Percentiles rank a stretch among this genome's conserved stretches.
phyloP scores from a whole-genome alignment of 495 filamentous ascomycete genomes.

The Paragyromitra xinjiangensis region DNA sequence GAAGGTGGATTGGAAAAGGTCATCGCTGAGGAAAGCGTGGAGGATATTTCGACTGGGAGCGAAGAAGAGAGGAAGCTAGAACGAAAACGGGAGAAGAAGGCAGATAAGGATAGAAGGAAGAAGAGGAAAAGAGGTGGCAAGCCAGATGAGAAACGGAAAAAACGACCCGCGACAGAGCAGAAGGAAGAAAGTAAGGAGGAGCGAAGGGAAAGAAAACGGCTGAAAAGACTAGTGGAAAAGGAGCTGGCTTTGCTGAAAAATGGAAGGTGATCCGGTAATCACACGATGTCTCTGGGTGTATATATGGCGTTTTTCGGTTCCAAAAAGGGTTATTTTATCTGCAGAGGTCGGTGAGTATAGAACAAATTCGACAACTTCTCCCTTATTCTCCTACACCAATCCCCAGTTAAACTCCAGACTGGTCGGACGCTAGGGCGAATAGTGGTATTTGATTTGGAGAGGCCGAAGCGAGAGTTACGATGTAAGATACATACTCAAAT shows the following conservation, averaged over 20 bases:
- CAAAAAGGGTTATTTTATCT: slow-evolving; percentile 12
- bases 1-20: slow-evolving; percentile 45
- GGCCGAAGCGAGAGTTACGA: neutral
- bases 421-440: neutral
- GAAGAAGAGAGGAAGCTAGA: slow-evolving; percentile 41
- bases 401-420: neutral
- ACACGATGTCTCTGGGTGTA: slow-evolving; percentile 26
- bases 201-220: slow-evolving; percentile 39
- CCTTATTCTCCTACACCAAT: neutral
- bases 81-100: slow-evolving; percentile 39
- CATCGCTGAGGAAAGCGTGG: slow-evolving; percentile 15
- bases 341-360: neutral
- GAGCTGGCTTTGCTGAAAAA: slow-evolving; percentile 41
- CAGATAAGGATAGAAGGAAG: slow-evolving; percentile 26
- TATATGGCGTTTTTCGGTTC: slow-evolving; percentile 33
- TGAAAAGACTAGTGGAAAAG: slow-evolving; percentile 49
- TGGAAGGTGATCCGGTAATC: slow-evolving; percentile 20
- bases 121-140: slow-evolving; percentile 8
- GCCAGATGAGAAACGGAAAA: slow-evolving; percentile 29
- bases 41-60: slow-evolving; percentile 37
- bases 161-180: slow-evolving; percentile 8
- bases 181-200: slow-evolving; percentile 37
- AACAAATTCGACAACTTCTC: neutral
- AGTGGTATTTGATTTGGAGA: neutral
- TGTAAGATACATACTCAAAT: neutral